A percentile compares a stretch with the other conserved stretches of the same genome.
phyloP scores from a whole-genome alignment of 108 stramenopile species.

The Skeletonema marinoi region DNA sequence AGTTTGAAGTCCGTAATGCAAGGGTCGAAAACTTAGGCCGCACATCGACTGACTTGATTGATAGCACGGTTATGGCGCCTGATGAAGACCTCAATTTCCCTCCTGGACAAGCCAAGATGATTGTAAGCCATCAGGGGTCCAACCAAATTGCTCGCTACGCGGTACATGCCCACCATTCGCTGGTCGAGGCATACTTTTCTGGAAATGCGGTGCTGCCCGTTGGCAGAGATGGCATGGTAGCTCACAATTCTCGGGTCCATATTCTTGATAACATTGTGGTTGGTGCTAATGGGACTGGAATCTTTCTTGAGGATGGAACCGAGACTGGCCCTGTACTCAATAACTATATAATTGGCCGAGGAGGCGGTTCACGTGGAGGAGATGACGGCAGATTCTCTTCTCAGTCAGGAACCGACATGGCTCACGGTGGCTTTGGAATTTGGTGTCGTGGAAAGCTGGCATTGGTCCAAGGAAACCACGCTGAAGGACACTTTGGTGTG shows the following conservation, averaged over 20 bases:
- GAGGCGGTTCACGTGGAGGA: slow-evolving; percentile 10
- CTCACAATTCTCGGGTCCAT: slow-evolving; percentile 23
- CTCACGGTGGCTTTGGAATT: slow-evolving; percentile 28
- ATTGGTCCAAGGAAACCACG: slow-evolving; percentile 4
- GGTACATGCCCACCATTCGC: slow-evolving; percentile 18
- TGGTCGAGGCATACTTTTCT: background rate
- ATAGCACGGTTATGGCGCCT: slow-evolving; percentile 1
- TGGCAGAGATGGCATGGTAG: slow-evolving; percentile 11
- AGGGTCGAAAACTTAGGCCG: slow-evolving; percentile 7
- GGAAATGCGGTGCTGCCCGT: slow-evolving; percentile 4
- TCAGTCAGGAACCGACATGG: slow-evolving; percentile 14
- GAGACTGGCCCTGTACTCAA: slow-evolving; percentile 14
- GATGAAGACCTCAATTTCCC: background rate
- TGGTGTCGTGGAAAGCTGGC: slow-evolving; percentile 8
- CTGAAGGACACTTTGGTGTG: slow-evolving; percentile 12
- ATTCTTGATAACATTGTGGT: slow-evolving; percentile 10
- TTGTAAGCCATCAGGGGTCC: background rate
- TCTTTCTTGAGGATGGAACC: slow-evolving; percentile 27
- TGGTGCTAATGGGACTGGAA: slow-evolving; percentile 15
- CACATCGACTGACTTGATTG: slow-evolving; percentile 7
- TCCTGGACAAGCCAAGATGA: slow-evolving; percentile 10
- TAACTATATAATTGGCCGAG: slow-evolving; percentile 20
- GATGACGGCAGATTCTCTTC: slow-evolving; percentile 9
- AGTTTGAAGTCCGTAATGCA: slow-evolving; percentile 15
- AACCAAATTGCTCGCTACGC: slow-evolving; percentile 34